A percentile compares a stretch with the other conserved stretches of the same genome.
Conservation (phyloP, 2,329 filamentous ascomycete genomes). For the Epichloe amarillans region DNA sequence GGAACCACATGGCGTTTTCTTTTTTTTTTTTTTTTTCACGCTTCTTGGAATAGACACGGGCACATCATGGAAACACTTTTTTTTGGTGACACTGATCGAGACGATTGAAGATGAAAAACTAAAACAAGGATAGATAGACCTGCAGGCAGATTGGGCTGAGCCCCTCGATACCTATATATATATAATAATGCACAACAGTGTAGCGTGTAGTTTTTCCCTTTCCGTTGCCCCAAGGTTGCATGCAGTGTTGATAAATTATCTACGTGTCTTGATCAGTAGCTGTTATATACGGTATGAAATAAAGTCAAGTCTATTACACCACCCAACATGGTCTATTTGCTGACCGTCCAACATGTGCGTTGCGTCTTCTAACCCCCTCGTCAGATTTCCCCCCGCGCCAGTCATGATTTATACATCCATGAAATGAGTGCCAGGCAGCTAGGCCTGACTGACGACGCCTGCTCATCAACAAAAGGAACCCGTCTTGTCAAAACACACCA, state of each 20-base stretch:
- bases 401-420: not conserved
- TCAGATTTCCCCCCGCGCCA: too few relatives aligned
- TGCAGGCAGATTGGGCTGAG: not conserved
- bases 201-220: too few relatives aligned
- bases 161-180: not conserved
- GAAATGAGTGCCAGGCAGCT: not conserved
- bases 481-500: constrained; percentile 11
- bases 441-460: too few relatives aligned
- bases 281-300: too few relatives aligned
- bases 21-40: not conserved
- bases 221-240: too few relatives aligned
- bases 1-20: constrained; percentile 1
- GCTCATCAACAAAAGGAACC: constrained; percentile 6
- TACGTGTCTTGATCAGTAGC: too few relatives aligned
- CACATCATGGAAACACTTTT: not conserved
- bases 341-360: too few relatives aligned
- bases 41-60: constrained; percentile 8
- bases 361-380: too few relatives aligned
- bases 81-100: not conserved
- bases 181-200: too few relatives aligned
- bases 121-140: not conserved
- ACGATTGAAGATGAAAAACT: not conserved
- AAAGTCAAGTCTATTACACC: too few relatives aligned
- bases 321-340: too few relatives aligned
- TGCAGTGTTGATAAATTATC: too few relatives aligned